Conservation (phyloP, 176 grass and related monocot genomes). For the Oryza australiensis region DNA sequence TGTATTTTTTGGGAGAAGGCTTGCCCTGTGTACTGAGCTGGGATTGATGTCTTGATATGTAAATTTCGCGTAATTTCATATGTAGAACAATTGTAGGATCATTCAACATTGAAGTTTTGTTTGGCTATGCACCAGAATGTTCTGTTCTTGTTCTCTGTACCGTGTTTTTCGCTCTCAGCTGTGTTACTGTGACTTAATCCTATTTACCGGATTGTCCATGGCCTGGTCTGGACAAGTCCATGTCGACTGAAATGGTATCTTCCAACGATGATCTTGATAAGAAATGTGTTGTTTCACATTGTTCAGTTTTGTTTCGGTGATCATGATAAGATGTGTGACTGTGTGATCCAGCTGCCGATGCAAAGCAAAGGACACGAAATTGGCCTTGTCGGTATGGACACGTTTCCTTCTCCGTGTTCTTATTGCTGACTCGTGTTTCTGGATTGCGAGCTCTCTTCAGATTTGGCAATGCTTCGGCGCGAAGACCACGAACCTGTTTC, state of each 20-base stretch:
- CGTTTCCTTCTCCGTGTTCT: too few species aligned
- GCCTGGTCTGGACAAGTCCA: neutral
- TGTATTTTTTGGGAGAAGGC: neutral
- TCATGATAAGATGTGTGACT: too few species aligned
- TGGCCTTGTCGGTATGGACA: too few species aligned
- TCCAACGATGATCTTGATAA: neutral
- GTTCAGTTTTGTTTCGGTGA: too few species aligned
- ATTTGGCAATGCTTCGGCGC: too few species aligned
- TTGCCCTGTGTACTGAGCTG: neutral
- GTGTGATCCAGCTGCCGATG: too few species aligned
- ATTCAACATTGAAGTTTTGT: constrained; percentile 13
- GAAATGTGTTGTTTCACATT: neutral
- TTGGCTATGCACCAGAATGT: neutral
- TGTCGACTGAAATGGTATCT: too few species aligned
- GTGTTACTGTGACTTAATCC: neutral
- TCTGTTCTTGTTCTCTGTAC: neutral
- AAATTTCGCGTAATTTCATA: neutral
- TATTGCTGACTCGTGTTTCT: too few species aligned
- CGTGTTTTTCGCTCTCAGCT: neutral
- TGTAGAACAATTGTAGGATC: neutral
- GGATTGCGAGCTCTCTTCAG: too few species aligned
- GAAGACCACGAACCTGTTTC: too few species aligned
- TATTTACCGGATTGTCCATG: neutral
- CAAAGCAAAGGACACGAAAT: too few species aligned
- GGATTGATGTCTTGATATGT: neutral